Conservation (phyloP, 108 stramenopile genomes). For the Fistulifera solaris region DNA sequence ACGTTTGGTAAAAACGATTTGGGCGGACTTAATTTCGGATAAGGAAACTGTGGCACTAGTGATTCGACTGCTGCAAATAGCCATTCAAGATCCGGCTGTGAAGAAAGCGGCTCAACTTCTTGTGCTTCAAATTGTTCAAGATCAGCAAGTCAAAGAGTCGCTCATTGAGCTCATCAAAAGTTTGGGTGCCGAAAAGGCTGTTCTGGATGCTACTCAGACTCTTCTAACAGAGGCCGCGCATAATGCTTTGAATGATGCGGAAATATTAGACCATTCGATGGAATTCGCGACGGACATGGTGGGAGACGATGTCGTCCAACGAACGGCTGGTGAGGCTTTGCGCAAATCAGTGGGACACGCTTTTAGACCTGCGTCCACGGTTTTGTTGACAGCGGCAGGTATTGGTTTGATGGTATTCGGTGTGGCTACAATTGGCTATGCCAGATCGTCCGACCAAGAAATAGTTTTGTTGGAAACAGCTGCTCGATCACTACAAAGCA, state of each 20-base stretch:
- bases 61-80: conserved; percentile 49
- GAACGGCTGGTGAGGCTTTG: conserved; percentile 76
- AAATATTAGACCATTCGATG: conserved; percentile 85
- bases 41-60: conserved; percentile 62
- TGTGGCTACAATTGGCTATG: conserved; percentile 12
- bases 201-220: conserved; percentile 46
- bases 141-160: conserved; percentile 66
- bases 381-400: conserved; percentile 12
- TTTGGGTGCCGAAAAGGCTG: conserved; percentile 54
- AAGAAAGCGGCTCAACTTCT: conserved; percentile 47
- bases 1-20: conserved; percentile 47
- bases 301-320: conserved; percentile 80
- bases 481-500: conserved; percentile 8
- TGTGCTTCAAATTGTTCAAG: conserved; percentile 54
- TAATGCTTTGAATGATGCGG: conserved; percentile 73
- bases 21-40: conserved; percentile 67
- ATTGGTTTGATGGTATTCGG: conserved; percentile 16
- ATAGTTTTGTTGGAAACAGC: conserved; percentile 13
- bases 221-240: conserved; percentile 69
- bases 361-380: conserved; percentile 41
- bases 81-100: conserved; percentile 59
- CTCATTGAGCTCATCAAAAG: conserved; percentile 49
- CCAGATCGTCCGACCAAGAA: conserved; percentile 18
- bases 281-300: conserved; percentile 85
- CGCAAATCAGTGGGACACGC: conserved; percentile 78